These are phyloP conservation scores for Hyaloscypha finlandica DNA, from an alignment of 495 filamentous ascomycete genomes.

Conservation along the genomic window DNA sequence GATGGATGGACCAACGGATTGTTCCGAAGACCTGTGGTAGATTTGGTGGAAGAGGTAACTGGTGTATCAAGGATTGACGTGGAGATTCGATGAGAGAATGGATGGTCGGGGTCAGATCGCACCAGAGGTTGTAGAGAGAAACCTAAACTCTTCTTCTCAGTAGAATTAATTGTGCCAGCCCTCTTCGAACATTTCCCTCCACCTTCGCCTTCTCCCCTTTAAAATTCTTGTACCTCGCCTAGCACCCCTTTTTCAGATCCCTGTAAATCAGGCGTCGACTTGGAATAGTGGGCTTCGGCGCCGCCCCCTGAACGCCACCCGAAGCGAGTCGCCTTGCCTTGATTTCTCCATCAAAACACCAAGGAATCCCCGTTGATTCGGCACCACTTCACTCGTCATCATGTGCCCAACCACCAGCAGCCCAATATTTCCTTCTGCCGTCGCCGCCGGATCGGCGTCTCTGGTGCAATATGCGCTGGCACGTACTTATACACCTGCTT, in stretches of 20 bases:
- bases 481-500: not conserved
- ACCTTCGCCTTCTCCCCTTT: not conserved
- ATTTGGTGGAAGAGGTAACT: constrained; percentile 21
- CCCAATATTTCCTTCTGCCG: constrained; percentile 8
- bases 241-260: not conserved
- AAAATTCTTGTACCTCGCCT: not conserved
- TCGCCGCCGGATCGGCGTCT: not conserved
- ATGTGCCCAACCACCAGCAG: constrained; percentile 9
- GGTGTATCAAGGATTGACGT: constrained; percentile 28
- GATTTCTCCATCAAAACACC: constrained; percentile 10
- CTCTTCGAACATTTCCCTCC: not conserved
- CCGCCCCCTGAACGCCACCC: not conserved
- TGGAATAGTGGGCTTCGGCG: not conserved
- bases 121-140: no score
- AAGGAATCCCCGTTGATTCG: not conserved
- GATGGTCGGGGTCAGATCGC: no score
- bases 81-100: constrained; percentile 25
- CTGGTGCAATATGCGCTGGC: constrained; percentile 3
- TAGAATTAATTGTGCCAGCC: no score
- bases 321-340: not conserved
- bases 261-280: not conserved
- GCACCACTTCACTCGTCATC: constrained; percentile 2
- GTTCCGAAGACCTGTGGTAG: not conserved
- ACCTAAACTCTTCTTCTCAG: not conserved
- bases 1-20: not conserved